A percentile compares a stretch with the other conserved stretches of the same genome.
Conservation (phyloP, 2,329 filamentous ascomycete species). For the Cytospora leucostoma region DNA sequence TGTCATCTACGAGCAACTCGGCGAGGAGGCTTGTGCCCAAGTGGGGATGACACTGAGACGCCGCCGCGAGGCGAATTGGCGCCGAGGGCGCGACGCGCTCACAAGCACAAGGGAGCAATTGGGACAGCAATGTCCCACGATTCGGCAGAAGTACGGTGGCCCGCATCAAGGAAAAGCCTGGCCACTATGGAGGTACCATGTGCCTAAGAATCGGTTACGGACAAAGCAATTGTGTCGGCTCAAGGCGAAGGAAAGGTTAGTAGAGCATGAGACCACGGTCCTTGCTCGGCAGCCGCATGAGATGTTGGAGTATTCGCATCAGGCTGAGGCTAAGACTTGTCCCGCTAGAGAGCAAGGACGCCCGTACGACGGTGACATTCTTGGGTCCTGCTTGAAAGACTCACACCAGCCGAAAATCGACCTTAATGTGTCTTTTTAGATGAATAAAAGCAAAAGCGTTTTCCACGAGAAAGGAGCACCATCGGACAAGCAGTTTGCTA, state of each 20-base stretch:
- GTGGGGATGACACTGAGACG: conserved; percentile 31
- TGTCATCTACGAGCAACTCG: conserved; percentile 35
- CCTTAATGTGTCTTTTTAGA: conserved; percentile 3
- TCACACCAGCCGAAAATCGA: background rate
- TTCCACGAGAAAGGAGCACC: background rate
- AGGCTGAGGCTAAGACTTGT: background rate
- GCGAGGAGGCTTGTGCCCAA: conserved; percentile 28
- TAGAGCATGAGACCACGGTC: background rate
- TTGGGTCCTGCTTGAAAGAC: background rate
- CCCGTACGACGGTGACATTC: background rate
- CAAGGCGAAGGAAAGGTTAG: background rate
- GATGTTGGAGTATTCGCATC: background rate
- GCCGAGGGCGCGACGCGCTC: background rate
- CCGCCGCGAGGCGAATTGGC: conserved; percentile 32
- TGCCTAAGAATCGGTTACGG: conserved; percentile 2
- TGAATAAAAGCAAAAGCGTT: background rate
- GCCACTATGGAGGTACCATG: conserved; percentile 12
- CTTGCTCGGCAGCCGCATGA: background rate
- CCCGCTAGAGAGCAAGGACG: background rate
- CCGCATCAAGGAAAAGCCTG: conserved; percentile 3
- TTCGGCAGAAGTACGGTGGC: conserved; percentile 1
- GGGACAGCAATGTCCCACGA: background rate
- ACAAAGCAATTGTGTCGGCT: conserved; percentile 4
- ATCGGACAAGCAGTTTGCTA: conserved; percentile 1
- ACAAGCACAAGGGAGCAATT: background rate